Evolutionary conservation across 768 basidiomycete species (phyloP).

Genomic region (Tricholoma furcatifolium): DNA sequence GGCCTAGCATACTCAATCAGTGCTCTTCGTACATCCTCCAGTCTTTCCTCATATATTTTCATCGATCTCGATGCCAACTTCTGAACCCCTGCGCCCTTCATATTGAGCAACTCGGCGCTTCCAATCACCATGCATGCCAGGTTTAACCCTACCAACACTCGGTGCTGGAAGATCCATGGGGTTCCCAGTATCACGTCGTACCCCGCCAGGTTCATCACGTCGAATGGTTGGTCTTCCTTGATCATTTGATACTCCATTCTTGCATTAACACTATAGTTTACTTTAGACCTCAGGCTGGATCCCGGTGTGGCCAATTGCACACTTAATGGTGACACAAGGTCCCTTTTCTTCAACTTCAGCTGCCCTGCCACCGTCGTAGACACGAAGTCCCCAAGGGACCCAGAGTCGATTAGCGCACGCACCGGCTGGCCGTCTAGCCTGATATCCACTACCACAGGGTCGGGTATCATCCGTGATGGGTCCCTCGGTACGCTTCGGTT

Average conservation of each 20-base stretch:
- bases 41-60: conserved; percentile 5
- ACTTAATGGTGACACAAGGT: conserved; percentile 29
- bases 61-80: conserved; percentile 13
- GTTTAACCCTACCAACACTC: conserved; percentile 24
- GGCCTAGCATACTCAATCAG: conserved; percentile 22
- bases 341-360: conserved; percentile 21
- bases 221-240: conserved; percentile 25
- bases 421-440: no score
- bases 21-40: no score
- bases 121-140: conserved; percentile 23
- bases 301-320: no score
- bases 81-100: conserved; percentile 13
- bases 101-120: conserved; percentile 14
- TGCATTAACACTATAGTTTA: conserved; percentile 24
- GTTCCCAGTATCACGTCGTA: conserved; percentile 44
- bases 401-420: no score
- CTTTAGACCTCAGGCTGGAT: no score
- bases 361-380: conserved; percentile 35
- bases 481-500: conserved; percentile 23
- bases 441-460: no score
- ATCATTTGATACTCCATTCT: conserved; percentile 34
- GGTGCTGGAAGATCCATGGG: conserved; percentile 33
- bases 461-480: no score
- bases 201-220: conserved; percentile 35
- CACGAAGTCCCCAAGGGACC: conserved; percentile 41